Percentiles rank a stretch among this genome's conserved stretches.
Conservation (phyloP, 139 green algal genomes). For the Coelastrella sp. region DNA sequence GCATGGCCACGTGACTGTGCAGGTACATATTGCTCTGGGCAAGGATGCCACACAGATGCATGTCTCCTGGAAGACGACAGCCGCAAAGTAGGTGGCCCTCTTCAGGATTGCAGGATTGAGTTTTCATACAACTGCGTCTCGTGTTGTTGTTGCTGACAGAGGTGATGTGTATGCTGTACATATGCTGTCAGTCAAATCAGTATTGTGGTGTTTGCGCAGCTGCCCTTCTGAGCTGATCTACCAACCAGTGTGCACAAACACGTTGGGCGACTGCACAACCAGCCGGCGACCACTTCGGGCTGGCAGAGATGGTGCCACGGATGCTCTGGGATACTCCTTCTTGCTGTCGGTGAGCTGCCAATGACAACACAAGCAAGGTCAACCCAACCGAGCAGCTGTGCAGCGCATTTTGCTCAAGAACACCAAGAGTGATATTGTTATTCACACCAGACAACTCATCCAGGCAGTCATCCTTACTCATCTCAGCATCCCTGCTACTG, state of each 20-base stretch:
- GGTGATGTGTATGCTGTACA: too few relatives aligned
- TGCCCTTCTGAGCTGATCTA: conserved; percentile 8
- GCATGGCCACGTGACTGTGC: not conserved
- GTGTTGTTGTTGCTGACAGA: too few relatives aligned
- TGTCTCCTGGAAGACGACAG: conserved; percentile 69
- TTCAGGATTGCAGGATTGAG: too few relatives aligned
- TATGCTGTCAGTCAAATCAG: too few relatives aligned
- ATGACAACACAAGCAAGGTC: too few relatives aligned
- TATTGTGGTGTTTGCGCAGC: not conserved
- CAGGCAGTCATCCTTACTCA: too few relatives aligned
- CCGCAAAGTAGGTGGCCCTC: conserved; percentile 40
- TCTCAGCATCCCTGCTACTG: not conserved
- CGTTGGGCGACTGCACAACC: not conserved
- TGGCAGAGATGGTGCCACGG: not conserved
- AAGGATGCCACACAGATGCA: conserved; percentile 62
- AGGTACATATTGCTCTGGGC: conserved; percentile 51
- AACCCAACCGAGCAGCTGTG: too few relatives aligned
- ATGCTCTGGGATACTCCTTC: conserved; percentile 40
- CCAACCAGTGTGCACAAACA: not conserved
- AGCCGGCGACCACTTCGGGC: too few relatives aligned
- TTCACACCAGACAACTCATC: too few relatives aligned
- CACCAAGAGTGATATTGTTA: too few relatives aligned
- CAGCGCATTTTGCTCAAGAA: too few relatives aligned
- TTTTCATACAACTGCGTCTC: too few relatives aligned
- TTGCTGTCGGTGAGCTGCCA: conserved; percentile 46